These are phyloP conservation scores for Prototheca cutis DNA, from an alignment of 163 green algal genomes.

Conservation along the genomic window DNA sequence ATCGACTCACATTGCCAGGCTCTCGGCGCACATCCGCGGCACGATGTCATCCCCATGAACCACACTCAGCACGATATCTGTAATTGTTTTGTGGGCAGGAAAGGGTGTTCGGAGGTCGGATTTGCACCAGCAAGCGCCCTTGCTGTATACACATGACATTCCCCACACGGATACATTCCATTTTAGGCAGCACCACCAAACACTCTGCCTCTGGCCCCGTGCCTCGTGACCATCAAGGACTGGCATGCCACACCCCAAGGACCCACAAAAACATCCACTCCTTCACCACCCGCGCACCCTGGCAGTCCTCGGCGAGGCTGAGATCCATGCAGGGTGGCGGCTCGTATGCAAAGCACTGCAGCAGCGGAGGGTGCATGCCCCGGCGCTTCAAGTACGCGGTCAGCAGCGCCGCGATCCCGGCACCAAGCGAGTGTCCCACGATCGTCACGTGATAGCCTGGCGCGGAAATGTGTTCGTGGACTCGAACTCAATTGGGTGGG, in stretches of 20 bases:
- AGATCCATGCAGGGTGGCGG: conserved; percentile 24
- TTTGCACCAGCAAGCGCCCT: too few relatives aligned
- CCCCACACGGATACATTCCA: too few relatives aligned
- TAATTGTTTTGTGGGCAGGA: too few relatives aligned
- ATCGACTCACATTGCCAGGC: background rate
- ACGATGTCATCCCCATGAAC: conserved; percentile 24
- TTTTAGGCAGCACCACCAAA: too few relatives aligned
- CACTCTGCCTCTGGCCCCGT: too few relatives aligned
- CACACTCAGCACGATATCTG: conserved; percentile 11
- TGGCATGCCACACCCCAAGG: too few relatives aligned
- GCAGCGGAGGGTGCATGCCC: conserved; percentile 4
- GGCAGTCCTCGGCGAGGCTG: conserved; percentile 8
- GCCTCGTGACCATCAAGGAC: too few relatives aligned
- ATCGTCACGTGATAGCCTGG: conserved; percentile 8
- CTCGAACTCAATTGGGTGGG: too few relatives aligned
- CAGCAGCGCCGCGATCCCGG: conserved; percentile 5
- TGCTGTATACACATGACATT: too few relatives aligned
- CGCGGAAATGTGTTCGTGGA: background rate
- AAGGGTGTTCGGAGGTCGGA: too few relatives aligned
- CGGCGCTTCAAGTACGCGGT: conserved; percentile 6
- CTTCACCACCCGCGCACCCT: background rate
- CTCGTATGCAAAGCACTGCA: conserved; percentile 21
- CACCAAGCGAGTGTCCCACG: conserved; percentile 22
- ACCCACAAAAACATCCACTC: too few relatives aligned
- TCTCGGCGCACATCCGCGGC: conserved; percentile 8